These are phyloP conservation scores for Dryas drummondii DNA, from an alignment of 306 rosid species.

Conservation along the genomic window DNA sequence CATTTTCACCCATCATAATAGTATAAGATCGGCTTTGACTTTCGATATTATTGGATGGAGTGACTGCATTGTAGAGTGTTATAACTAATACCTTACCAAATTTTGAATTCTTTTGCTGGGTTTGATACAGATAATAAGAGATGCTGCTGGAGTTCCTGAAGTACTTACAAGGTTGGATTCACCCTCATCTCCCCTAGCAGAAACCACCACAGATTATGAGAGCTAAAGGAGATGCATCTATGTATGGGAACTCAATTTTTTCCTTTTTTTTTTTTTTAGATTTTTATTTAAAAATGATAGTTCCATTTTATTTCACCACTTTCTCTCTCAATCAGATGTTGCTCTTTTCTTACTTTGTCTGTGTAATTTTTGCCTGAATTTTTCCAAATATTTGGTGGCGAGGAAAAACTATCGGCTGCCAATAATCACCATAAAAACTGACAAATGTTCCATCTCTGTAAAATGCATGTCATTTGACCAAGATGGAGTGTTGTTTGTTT, in stretches of 20 bases:
- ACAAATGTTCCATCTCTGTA: background rate
- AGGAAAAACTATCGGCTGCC: background rate
- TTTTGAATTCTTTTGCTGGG: slow-evolving; percentile 19
- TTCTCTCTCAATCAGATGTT: slow-evolving; percentile 12
- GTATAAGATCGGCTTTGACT: background rate
- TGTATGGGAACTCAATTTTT: slow-evolving; percentile 24
- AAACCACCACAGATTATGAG: slow-evolving; percentile 59
- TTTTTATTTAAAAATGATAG: slow-evolving; percentile 15
- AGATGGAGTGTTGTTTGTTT: slow-evolving; percentile 4
- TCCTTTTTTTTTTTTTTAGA: slow-evolving; percentile 9
- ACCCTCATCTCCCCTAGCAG: slow-evolving; percentile 52
- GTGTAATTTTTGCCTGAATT: background rate
- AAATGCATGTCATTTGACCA: slow-evolving; percentile 7
- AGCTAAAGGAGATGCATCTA: slow-evolving; percentile 46
- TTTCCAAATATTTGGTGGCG: background rate
- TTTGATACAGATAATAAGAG: slow-evolving; percentile 72
- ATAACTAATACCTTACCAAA: background rate
- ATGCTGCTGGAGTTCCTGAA: slow-evolving; percentile 85
- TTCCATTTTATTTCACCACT: slow-evolving; percentile 1
- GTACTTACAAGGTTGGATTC: slow-evolving; percentile 80
- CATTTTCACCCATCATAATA: background rate
- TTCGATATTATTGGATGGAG: background rate
- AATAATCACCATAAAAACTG: background rate
- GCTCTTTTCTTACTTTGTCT: background rate
- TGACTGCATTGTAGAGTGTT: background rate